A percentile compares a stretch with the other conserved stretches of the same genome.
Evolutionary conservation across 139 green algal genomes (phyloP).

Genomic region (Micromonas commoda): DNA sequence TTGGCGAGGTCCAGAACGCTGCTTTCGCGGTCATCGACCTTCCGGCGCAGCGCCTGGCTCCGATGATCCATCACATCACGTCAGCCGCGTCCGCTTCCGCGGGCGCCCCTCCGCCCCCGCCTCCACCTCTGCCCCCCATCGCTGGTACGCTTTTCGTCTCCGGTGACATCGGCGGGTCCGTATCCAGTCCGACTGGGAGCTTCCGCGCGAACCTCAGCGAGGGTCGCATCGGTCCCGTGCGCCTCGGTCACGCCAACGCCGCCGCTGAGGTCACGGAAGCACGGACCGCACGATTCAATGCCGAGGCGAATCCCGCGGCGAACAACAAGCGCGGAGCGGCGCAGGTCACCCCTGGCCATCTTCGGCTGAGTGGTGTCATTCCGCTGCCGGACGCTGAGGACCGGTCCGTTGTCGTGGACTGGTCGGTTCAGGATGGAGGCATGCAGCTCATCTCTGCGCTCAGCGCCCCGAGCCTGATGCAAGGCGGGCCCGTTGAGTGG

Average conservation of each 20-base stretch:
- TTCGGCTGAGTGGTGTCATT: neutral
- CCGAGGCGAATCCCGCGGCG: neutral
- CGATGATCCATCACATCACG: constrained; percentile 53
- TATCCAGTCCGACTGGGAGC: neutral
- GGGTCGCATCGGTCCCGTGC: constrained; percentile 15
- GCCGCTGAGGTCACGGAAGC: constrained; percentile 13
- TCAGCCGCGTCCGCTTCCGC: constrained; percentile 37
- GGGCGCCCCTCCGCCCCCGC: neutral
- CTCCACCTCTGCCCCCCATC: constrained; percentile 44
- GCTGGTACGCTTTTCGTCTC: constrained; percentile 69
- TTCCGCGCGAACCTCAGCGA: constrained; percentile 26
- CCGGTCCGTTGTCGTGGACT: constrained; percentile 31
- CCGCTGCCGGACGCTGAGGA: constrained; percentile 15
- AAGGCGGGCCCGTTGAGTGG: constrained; percentile 45
- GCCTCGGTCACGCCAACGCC: constrained; percentile 20
- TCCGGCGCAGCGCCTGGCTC: constrained; percentile 60
- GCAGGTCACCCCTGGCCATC: neutral
- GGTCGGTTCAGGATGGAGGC: constrained; percentile 67
- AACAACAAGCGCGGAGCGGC: neutral
- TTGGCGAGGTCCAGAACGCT: constrained; percentile 69
- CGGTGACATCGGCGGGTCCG: constrained; percentile 50
- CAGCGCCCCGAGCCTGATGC: constrained; percentile 45
- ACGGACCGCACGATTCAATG: neutral
- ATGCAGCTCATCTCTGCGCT: constrained; percentile 70
- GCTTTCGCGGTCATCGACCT: constrained; percentile 67